Percentiles rank a stretch among this genome's conserved stretches.
Conservation (phyloP, 2,329 filamentous ascomycete genomes). For the Zopfia rhizophila region DNA sequence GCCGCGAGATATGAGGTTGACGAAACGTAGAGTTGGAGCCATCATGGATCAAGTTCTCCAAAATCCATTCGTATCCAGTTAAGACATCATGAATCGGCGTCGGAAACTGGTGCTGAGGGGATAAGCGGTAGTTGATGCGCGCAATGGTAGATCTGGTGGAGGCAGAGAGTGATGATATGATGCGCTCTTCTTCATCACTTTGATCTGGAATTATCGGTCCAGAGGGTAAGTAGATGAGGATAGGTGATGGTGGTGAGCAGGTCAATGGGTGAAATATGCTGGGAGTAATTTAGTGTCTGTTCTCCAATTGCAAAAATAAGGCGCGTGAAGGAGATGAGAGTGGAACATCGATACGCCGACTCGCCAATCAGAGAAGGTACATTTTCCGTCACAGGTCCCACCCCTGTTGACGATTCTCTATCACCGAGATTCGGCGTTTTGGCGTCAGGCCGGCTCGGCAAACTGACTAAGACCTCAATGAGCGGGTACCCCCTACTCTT, state of each 20-base stretch:
- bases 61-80: constrained; percentile 60
- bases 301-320: too few species aligned
- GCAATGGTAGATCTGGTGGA: constrained; percentile 54
- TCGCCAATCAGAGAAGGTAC: too few species aligned
- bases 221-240: constrained; percentile 57
- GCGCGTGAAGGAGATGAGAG: too few species aligned
- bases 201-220: constrained; percentile 48
- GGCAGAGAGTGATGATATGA: constrained; percentile 48
- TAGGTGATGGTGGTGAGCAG: constrained; percentile 33
- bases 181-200: constrained; percentile 38
- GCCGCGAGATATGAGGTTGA: constrained; percentile 36
- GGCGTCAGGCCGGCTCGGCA: too few species aligned
- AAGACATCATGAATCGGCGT: constrained; percentile 60
- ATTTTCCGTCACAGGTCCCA: too few species aligned
- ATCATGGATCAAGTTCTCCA: constrained; percentile 47
- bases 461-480: too few species aligned
- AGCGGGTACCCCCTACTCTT: too few species aligned
- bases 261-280: constrained; percentile 48
- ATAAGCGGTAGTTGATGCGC: constrained; percentile 58
- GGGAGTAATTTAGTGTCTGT: constrained; percentile 18
- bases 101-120: constrained; percentile 52
- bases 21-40: constrained; percentile 13
- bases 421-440: too few species aligned
- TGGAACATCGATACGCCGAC: too few species aligned
- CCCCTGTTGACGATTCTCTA: too few species aligned